Conservation (phyloP, 805 yeast genomes). For the Saccharomycopsis fodiens region DNA sequence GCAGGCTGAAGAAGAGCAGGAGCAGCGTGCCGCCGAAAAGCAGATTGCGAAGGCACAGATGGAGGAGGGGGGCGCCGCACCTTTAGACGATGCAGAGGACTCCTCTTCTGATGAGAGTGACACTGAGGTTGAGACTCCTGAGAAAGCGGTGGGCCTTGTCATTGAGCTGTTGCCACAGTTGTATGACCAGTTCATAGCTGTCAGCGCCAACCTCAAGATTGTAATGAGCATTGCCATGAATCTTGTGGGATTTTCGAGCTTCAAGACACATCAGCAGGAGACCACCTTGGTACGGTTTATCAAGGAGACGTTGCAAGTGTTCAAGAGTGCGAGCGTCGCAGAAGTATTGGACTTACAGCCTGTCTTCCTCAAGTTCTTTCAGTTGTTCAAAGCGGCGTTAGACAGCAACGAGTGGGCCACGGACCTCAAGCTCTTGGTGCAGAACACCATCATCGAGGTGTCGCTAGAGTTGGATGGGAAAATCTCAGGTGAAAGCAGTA, state of each 20-base stretch:
- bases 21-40: constrained; percentile 33
- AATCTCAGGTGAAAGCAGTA: background rate
- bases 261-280: constrained; percentile 12
- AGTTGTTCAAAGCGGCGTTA: constrained; percentile 24
- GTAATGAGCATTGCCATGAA: constrained; percentile 15
- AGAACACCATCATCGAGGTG: constrained; percentile 21
- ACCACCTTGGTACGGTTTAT: constrained; percentile 21
- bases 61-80: constrained; percentile 6
- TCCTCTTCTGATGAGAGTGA: constrained; percentile 20
- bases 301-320: constrained; percentile 24
- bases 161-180: constrained; percentile 18
- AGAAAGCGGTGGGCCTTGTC: constrained; percentile 11
- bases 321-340: constrained; percentile 14
- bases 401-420: constrained; percentile 25
- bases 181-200: constrained; percentile 8
- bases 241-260: constrained; percentile 12
- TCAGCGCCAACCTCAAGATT: constrained; percentile 13
- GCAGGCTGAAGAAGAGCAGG: constrained; percentile 45
- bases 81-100: background rate
- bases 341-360: constrained; percentile 7
- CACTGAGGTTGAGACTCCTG: constrained; percentile 10
- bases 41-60: constrained; percentile 19
- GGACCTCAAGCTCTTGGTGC: constrained; percentile 22
- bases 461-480: constrained; percentile 10
- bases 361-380: constrained; percentile 14